Evolutionary conservation across 768 basidiomycete genomes (phyloP), one percentile per base, ranked within the genome.

Genomic region (Podaxis rugospora): DNA sequence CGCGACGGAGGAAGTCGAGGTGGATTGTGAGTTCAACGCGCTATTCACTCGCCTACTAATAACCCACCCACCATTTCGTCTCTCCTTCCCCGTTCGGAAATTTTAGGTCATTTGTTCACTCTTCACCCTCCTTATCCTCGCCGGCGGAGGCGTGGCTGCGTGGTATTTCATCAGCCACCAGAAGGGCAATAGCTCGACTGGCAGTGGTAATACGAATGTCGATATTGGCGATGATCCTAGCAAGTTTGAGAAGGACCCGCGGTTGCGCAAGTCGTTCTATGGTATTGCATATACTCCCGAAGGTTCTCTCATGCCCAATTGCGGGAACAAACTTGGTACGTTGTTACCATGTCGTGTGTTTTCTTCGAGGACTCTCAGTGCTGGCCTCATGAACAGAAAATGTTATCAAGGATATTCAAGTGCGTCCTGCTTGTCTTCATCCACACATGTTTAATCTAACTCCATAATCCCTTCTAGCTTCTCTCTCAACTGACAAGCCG

Each of bases 231-330:
- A 77, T 65, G 88, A 93, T 71, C 91, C 92, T 4, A 89, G 84
- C 69, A 76, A 78, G 11, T 96, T 95, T 72, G 67, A 68, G 39
- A 87, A 87, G 73, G 86, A 95, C 71, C 55, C 80, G 2, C 78
- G 76, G 9, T 74, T 96, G 39, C 80, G 85, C 65, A 83, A 88
- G 63, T 81, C 84, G 0, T 91, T 97, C 75, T 96, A 88, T 73
- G 94, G 90, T 9, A 69, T 96, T 50, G 93, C 93, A 1, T 96
- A 95, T 72, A 93, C 93, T 4, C 93, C 94, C 4, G 76, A 81
- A 40, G 86, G 86, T 51, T 84, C 87, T 25, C 79, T 85, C 58
- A 70, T 86, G 23, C 90, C 87, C 9, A 69, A 81, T n/a, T 93
- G 92, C 66, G 85, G 85, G 7, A 86, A 79, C 55, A 73, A 74